Evolutionary conservation across 2,329 filamentous ascomycete genomes (phyloP).

Genomic region (Pyrenophora graminea): DNA sequence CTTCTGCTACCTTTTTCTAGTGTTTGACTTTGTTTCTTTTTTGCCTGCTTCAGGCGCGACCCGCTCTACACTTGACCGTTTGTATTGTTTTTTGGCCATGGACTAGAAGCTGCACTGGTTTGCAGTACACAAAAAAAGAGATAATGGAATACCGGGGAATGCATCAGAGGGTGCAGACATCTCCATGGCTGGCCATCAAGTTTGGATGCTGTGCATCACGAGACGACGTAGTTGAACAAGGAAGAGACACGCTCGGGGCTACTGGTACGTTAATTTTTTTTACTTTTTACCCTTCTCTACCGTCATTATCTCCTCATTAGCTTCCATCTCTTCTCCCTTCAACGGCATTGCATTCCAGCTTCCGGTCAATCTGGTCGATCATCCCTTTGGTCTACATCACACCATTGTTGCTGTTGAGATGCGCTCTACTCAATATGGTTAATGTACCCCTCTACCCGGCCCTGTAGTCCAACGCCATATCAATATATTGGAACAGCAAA

Average conservation of each 20-base stretch:
- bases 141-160: conserved; percentile 24
- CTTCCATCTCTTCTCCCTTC: not conserved
- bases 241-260: conserved; percentile 20
- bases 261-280: conserved; percentile 33
- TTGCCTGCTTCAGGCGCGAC: conserved; percentile 15
- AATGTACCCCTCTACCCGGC: conserved; percentile 19
- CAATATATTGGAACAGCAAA: conserved; percentile 16
- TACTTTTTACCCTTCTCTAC: conserved; percentile 1
- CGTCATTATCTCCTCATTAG: not conserved
- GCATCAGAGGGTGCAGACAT: conserved; percentile 19
- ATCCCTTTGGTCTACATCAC: not conserved
- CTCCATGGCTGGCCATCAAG: conserved; percentile 44
- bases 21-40: conserved; percentile 13
- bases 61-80: conserved; percentile 4
- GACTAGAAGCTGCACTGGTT: conserved; percentile 35
- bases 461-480: conserved; percentile 10
- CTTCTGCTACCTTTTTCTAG: conserved; percentile 4
- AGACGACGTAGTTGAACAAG: conserved; percentile 34
- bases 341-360: not conserved
- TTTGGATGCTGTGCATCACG: conserved; percentile 46
- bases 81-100: conserved; percentile 17
- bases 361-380: not conserved
- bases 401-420: conserved; percentile 24
- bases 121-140: conserved; percentile 24
- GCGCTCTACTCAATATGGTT: conserved; percentile 32